A percentile compares a stretch with the other conserved stretches of the same genome.
Conservation (phyloP, 1,139 yeast species). For the Magnusiomyces fungicola region DNA sequence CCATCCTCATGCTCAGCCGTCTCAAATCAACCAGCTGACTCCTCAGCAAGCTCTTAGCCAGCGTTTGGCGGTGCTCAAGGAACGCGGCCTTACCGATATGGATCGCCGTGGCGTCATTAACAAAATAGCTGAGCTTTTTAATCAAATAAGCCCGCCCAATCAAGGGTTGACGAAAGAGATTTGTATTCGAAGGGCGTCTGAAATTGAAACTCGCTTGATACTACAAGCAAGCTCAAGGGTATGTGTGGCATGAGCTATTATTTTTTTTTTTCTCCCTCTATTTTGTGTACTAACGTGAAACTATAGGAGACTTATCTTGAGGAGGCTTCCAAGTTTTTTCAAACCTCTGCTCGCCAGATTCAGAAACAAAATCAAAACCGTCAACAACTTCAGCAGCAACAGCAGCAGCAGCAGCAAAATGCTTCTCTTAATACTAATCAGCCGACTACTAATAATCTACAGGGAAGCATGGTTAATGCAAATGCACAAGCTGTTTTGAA, state of each 20-base stretch:
- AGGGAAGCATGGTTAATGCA: not conserved
- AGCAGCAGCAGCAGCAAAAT: not conserved
- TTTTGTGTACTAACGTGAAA: not conserved
- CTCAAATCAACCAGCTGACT: not conserved
- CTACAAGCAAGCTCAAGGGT: not conserved
- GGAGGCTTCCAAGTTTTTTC: not conserved
- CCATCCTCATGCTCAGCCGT: not conserved
- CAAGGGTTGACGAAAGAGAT: not conserved
- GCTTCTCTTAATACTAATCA: no score
- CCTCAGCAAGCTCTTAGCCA: not conserved
- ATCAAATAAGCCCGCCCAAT: not conserved
- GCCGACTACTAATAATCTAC: no score
- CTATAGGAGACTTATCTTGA: not conserved
- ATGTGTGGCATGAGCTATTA: not conserved
- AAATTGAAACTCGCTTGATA: not conserved
- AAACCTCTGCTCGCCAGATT: not conserved
- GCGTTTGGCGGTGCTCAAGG: slow-evolving; percentile 1
- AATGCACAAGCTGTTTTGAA: not conserved
- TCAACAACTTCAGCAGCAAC: not conserved
- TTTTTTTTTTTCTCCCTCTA: not conserved
- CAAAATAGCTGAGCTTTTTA: not conserved
- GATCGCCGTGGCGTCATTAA: not conserved
- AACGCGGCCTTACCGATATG: not conserved
- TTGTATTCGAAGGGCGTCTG: not conserved
- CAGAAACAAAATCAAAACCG: not conserved